A percentile compares a stretch with the other conserved stretches of the same genome.
phyloP scores from a whole-genome alignment of 495 filamentous ascomycete genomes.

The Choiromyces venosus region DNA sequence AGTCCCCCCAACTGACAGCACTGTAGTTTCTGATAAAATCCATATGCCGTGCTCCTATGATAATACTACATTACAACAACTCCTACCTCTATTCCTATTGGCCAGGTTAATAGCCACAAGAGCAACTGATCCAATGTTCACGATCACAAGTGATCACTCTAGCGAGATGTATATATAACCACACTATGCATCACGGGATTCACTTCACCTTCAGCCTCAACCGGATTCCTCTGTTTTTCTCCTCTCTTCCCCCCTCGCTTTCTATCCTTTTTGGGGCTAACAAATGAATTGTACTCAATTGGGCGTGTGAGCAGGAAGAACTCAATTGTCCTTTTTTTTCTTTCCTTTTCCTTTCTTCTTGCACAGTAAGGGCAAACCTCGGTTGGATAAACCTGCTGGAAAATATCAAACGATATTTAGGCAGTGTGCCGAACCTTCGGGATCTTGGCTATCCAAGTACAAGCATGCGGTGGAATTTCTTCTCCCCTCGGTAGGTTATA shows the following conservation, averaged over 20 bases:
- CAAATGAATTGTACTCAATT: background rate
- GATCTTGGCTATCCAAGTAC: background rate
- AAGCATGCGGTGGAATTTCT: background rate
- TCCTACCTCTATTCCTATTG: background rate
- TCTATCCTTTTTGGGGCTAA: background rate
- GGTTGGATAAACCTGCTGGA: background rate
- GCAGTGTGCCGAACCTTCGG: background rate
- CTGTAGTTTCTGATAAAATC: background rate
- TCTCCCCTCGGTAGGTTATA: background rate
- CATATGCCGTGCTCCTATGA: background rate
- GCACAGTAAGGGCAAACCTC: background rate
- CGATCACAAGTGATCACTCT: background rate
- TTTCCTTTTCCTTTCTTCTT: background rate
- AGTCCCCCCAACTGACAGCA: background rate
- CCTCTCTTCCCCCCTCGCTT: background rate
- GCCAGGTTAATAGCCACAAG: background rate
- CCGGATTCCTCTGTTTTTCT: background rate
- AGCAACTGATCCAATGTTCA: background rate
- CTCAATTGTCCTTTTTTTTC: background rate
- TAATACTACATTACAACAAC: background rate
- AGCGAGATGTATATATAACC: background rate
- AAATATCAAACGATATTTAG: background rate
- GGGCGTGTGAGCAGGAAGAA: background rate
- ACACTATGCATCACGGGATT: background rate
- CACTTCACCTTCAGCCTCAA: background rate